These are phyloP conservation scores for Pichia sp. DNA, from an alignment of 1,139 yeast species.

Conservation along the genomic window DNA sequence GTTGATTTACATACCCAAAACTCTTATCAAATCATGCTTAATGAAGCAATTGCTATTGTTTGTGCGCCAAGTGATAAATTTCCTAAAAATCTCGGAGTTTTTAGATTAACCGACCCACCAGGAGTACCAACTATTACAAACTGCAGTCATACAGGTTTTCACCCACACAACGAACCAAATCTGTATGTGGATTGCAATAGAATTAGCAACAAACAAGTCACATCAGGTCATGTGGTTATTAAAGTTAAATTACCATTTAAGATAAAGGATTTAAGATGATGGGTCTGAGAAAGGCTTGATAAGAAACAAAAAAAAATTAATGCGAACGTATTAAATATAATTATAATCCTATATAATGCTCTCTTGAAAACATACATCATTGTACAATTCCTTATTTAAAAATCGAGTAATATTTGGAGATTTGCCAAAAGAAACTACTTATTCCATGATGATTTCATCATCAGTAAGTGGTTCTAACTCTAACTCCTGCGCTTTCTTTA, in stretches of 20 bases:
- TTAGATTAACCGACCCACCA: slow-evolving; percentile 55
- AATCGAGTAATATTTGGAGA: too few relatives aligned
- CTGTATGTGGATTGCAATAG: slow-evolving; percentile 42
- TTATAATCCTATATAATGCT: too few relatives aligned
- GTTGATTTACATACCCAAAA: slow-evolving; percentile 60
- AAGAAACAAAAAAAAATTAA: neutral
- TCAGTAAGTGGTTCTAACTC: slow-evolving; percentile 12
- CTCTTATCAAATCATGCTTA: slow-evolving; percentile 60
- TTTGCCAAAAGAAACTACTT: neutral
- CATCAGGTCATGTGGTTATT: slow-evolving; percentile 46
- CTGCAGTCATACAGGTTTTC: slow-evolving; percentile 45
- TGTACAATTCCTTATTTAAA: too few relatives aligned
- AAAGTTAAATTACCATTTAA: slow-evolving; percentile 40
- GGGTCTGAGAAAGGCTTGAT: neutral
- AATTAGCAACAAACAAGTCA: slow-evolving; percentile 17
- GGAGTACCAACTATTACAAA: slow-evolving; percentile 47
- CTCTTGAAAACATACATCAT: too few relatives aligned
- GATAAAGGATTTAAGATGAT: slow-evolving; percentile 36
- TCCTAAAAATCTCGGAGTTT: slow-evolving; percentile 45
- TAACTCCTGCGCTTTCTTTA: slow-evolving; percentile 8
- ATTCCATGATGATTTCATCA: slow-evolving; percentile 9
- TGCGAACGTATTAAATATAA: neutral
- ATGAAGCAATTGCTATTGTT: slow-evolving; percentile 59
- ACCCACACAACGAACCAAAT: slow-evolving; percentile 47
- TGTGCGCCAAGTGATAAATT: slow-evolving; percentile 44